Evolutionary conservation across 768 basidiomycete species (phyloP).

Genomic region (Xerocomus brunneocitrinus): DNA sequence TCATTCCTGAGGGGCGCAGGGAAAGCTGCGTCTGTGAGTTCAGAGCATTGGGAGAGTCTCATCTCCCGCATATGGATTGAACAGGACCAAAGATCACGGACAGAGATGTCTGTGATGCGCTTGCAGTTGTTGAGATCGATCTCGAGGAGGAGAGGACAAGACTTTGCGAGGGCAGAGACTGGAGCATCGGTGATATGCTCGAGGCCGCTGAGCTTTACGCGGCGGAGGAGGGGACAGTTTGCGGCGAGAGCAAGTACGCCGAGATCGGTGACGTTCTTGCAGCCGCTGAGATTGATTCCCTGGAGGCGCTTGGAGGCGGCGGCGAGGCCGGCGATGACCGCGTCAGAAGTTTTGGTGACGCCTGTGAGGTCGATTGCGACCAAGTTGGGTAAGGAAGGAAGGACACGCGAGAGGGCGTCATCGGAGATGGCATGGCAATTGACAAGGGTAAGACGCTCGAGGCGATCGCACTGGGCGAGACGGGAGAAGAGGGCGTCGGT

Average conservation of each 20-base stretch:
- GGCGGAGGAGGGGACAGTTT: conserved; percentile 71
- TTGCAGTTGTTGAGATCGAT: conserved; percentile 88
- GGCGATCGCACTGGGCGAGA: conserved; percentile 68
- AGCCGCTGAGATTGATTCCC: conserved; percentile 87
- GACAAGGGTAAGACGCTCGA: conserved; percentile 87
- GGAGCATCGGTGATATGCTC: conserved; percentile 71
- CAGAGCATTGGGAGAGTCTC: conserved; percentile 71
- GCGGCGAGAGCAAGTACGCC: conserved; percentile 74
- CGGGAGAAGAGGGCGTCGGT: conserved; percentile 69
- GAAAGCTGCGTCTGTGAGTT: conserved; percentile 82
- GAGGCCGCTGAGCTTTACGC: conserved; percentile 85
- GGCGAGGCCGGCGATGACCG: conserved; percentile 68
- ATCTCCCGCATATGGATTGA: conserved; percentile 87
- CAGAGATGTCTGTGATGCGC: conserved; percentile 66
- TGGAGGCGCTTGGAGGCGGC: conserved; percentile 69
- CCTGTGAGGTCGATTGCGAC: conserved; percentile 83
- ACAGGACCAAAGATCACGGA: conserved; percentile 81
- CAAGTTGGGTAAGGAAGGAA: conserved; percentile 69
- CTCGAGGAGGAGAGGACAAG: conserved; percentile 85
- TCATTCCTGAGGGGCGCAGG: conserved; percentile 56
- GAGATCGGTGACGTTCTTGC: conserved; percentile 72
- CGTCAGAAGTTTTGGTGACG: conserved; percentile 64
- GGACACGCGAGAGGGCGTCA: conserved; percentile 54
- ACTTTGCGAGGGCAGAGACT: conserved; percentile 68
- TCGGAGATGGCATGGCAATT: conserved; percentile 69